Evolutionary conservation across 177 flowering plant species (phyloP).

Genomic region (Vitis hybrid): DNA sequence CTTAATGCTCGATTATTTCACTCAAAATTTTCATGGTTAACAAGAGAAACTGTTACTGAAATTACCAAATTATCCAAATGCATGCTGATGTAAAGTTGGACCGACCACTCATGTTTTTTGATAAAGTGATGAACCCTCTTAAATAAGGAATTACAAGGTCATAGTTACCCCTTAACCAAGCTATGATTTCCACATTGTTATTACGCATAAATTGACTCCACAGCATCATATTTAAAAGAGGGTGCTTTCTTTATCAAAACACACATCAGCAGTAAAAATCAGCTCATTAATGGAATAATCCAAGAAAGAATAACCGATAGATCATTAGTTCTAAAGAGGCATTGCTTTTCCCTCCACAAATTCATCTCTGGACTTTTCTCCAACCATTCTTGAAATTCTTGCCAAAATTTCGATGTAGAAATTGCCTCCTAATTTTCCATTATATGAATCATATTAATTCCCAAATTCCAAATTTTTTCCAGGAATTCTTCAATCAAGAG

Average conservation of each 20-base stretch:
- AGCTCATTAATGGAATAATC: neutral
- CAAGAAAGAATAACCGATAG: neutral
- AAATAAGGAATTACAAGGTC: neutral
- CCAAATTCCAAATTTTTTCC: neutral
- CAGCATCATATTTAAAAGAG: neutral
- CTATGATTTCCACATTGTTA: neutral
- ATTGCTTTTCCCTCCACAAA: neutral
- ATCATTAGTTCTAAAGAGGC: neutral
- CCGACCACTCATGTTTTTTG: neutral
- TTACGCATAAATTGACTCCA: neutral
- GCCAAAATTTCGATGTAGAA: neutral
- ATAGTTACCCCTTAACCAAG: neutral
- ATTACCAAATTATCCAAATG: neutral
- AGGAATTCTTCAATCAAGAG: neutral
- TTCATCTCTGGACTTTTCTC: slow-evolving; percentile 1
- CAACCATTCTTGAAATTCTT: neutral
- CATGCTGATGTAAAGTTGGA: too few species aligned
- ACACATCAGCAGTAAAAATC: neutral
- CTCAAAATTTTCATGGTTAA: too few species aligned
- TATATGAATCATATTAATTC: neutral
- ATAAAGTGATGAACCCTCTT: neutral
- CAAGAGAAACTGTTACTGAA: too few species aligned
- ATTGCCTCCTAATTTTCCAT: neutral
- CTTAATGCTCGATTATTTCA: too few species aligned
- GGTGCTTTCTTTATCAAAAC: neutral